Percentiles rank a stretch among this genome's conserved stretches.
Evolutionary conservation across 371 early-diverging fungal genomes (phyloP).

Genomic region (Cladochytrium tenue): DNA sequence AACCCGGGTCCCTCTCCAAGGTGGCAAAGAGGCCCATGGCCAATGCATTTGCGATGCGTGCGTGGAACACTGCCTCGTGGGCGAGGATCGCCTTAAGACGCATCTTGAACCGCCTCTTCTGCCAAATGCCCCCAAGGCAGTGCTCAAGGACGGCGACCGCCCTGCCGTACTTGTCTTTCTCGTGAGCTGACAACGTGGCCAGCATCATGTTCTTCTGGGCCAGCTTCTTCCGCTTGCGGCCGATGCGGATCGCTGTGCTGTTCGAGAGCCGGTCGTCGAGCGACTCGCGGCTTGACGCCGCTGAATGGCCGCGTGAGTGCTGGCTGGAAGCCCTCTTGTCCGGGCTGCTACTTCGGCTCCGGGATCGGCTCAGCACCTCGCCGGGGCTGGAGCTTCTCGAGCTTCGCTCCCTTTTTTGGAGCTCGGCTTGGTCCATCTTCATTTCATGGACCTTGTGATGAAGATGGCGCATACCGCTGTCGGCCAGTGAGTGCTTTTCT

Average conservation of each 20-base stretch:
- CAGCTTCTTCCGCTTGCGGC: conserved; percentile 17
- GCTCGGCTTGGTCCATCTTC: too few relatives aligned
- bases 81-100: conserved; percentile 29
- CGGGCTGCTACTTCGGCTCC: too few relatives aligned
- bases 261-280: neutral
- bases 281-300: neutral
- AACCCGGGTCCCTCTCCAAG: neutral
- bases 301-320: conserved; percentile 8
- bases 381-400: too few relatives aligned
- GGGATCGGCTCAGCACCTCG: too few relatives aligned
- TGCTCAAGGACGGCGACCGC: conserved; percentile 19
- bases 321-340: too few relatives aligned
- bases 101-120: conserved; percentile 21
- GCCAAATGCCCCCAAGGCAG: conserved; percentile 17
- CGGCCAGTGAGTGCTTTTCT: too few relatives aligned
- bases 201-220: conserved; percentile 19
- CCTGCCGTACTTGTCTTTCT: conserved; percentile 29
- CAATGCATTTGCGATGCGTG: conserved; percentile 18
- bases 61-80: conserved; percentile 28
- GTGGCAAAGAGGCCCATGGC: conserved; percentile 19
- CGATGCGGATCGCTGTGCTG: conserved; percentile 4
- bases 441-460: too few relatives aligned
- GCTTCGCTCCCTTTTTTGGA: too few relatives aligned
- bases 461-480: too few relatives aligned
- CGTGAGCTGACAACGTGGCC: conserved; percentile 7